Base-by-base conservation (phyloP, 805 yeast species). In the Schwanniomyces occidentalis region DNA sequence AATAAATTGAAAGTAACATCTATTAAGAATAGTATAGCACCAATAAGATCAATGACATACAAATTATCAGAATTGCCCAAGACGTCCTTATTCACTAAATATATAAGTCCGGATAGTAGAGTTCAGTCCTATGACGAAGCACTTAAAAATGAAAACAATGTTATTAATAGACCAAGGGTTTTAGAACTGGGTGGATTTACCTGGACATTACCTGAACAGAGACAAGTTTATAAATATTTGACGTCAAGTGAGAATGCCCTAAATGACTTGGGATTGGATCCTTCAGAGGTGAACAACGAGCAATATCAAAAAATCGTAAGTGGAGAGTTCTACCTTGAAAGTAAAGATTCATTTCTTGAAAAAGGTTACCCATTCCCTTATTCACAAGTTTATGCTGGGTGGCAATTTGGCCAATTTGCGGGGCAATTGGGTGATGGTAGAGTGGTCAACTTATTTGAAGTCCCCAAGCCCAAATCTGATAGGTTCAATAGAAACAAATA, bases 361-460 rank as follows among this genome's bases (percentile, higher is more conserved):
- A 20, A 38, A 24, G 36, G 56, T 34, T 54, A 47, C 30, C 73
- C 84, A 1, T 78, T 77, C 46, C 98, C 99, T 0, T 91, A 85
- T 59, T 78, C 96, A 8, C 90, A 85, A 57, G 86, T 91, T 0
- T 91, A 91, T 58, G 96, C 98, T 2, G 99, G 99, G 1, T 88
- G 83, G 72, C 99, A 91, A 54, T 91, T 93, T 66, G 98, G 99
- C 3, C 78, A 77, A 45, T 91, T 91, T 77, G 97, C 97, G 0
- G 98, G 98, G 2, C 99, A 93, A 58, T 65, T 91, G 42, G 99
- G 99, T 5, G 99, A 91, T 57, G 99, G 99, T 1, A 67, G 99
- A 40, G 96, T 88, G 2, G 75, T 82, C 5, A 87, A 85, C 50
- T 62, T 91, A 28, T 90, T 91, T 62, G 91, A 85, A 44, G 61